Evolutionary conservation across 1,139 yeast species (phyloP).

Genomic region (Chernovozyma sophiae-reginae): DNA sequence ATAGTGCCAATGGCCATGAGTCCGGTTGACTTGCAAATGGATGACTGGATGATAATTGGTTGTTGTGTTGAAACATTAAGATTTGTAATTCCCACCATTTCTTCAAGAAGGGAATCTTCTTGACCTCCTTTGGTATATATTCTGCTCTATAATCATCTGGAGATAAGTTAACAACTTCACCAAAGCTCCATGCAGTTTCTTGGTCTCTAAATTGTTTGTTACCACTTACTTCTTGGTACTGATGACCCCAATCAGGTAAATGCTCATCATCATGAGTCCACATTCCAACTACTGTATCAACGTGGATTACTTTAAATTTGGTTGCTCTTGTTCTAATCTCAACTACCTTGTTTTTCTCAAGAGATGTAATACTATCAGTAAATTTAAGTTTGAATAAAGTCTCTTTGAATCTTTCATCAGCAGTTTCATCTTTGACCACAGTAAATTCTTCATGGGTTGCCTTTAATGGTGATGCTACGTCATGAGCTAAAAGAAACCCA

Average conservation of each 20-base stretch:
- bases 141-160: slow-evolving; percentile 55
- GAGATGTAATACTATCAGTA: slow-evolving; percentile 33
- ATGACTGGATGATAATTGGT: slow-evolving; percentile 79
- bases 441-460: slow-evolving; percentile 93
- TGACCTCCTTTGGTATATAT: slow-evolving; percentile 56
- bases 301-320: slow-evolving; percentile 68
- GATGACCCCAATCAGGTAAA: slow-evolving; percentile 92
- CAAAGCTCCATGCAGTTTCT: slow-evolving; percentile 73
- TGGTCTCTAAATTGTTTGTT: slow-evolving; percentile 71
- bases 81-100: slow-evolving; percentile 90
- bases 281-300: slow-evolving; percentile 85
- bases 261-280: slow-evolving; percentile 86
- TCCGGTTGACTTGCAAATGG: slow-evolving; percentile 95
- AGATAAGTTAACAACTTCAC: slow-evolving; percentile 58
- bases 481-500: slow-evolving; percentile 81
- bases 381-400: slow-evolving; percentile 77
- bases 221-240: slow-evolving; percentile 93
- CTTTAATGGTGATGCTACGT: slow-evolving; percentile 92
- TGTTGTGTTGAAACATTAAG: slow-evolving; percentile 89
- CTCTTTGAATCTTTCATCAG: slow-evolving; percentile 54
- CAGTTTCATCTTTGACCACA: slow-evolving; percentile 61
- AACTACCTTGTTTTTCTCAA: slow-evolving; percentile 43
- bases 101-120: slow-evolving; percentile 62
- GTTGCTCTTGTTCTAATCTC: slow-evolving; percentile 67
- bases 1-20: slow-evolving; percentile 87